Base-by-base conservation (phyloP, 1,284 basidiomycete genomes). In the Vanrija sp. region DNA sequence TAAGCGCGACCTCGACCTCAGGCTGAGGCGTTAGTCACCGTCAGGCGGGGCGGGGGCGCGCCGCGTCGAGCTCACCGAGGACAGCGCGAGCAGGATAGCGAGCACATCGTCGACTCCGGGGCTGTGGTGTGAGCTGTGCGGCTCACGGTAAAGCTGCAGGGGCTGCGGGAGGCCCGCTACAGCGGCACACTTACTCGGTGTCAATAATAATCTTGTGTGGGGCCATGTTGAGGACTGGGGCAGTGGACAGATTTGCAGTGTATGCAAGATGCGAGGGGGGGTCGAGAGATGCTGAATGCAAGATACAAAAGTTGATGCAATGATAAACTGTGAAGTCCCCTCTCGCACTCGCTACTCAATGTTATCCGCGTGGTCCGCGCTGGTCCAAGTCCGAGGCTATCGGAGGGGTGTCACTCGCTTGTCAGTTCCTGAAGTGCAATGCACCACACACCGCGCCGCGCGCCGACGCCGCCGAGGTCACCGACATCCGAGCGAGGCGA, bases 91-190 rank as follows among this genome's bases (percentile, higher is more conserved):
- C 47, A 78, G 64, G 58, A 77, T 85, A 37, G 92, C 92, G 43
- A 95, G 73, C 37, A 85, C 81, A 71, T 98, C 94, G 75, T 98
- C 94, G 3, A 96, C 89, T 44, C 94, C 94, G 20, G 75, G 75
- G 46, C 66, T 68, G 45, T 3, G 19, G 38, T 14, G 5, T 56
- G n/a, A 54, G 45, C 45, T 35, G 10, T 31, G 31, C 31, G 12
- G 12, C 10, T 27, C 4, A 18, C 5, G 20, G 38, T 16, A 12
- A 27, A 7, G 47, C 38, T 19, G 31, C 31, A 31, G 31, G 31
- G 12, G 31, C 7, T n/a, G 5, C 31, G 31, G 31, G 31, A 31
- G 31, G 31, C 31, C 31, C 31, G 31, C 12, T 12, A 12, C 31
- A 31, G 12, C 31, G 5, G 12, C 31, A 31, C 31, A 59, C 64